phyloP scores from a whole-genome alignment of 805 yeast species.

The Saturnispora hagleri region DNA sequence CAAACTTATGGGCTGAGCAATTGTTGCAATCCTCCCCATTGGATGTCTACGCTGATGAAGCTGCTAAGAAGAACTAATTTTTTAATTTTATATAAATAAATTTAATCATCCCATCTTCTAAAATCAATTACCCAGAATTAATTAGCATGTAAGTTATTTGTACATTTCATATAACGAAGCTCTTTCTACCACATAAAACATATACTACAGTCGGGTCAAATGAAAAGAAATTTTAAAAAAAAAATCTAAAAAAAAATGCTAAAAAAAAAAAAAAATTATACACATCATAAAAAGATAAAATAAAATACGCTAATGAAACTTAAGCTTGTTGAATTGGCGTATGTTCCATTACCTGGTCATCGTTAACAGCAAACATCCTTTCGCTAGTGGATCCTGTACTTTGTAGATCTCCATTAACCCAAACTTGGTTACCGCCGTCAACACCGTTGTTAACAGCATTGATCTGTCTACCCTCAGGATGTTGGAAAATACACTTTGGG shows the following conservation, averaged over 20 bases:
- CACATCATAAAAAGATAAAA: not conserved
- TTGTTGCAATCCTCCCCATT: slow-evolving; percentile 86
- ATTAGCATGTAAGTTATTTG: not conserved
- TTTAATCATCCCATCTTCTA: not conserved
- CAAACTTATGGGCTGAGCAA: slow-evolving; percentile 92
- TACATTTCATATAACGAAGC: too few species aligned
- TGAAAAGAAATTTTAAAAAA: slow-evolving; percentile 1
- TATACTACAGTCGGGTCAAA: not conserved
- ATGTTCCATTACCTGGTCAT: slow-evolving; percentile 61
- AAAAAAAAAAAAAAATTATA: slow-evolving; percentile 6
- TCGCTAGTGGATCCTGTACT: slow-evolving; percentile 36
- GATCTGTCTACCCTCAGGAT: slow-evolving; percentile 66
- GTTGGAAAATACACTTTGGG: slow-evolving; percentile 60
- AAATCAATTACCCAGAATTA: not conserved
- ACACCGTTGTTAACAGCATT: slow-evolving; percentile 3
- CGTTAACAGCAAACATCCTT: slow-evolving; percentile 72
- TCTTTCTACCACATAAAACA: too few species aligned
- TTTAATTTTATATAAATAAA: not conserved
- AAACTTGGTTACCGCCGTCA: slow-evolving; percentile 22
- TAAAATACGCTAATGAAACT: not conserved
- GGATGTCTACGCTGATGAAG: slow-evolving; percentile 87
- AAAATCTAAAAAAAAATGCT: slow-evolving; percentile 2
- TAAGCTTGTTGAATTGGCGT: slow-evolving; percentile 41
- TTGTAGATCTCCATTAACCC: slow-evolving; percentile 22
- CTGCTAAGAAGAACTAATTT: slow-evolving; percentile 64